A percentile compares a stretch with the other conserved stretches of the same genome.
Conservation (phyloP, 202 grass and related monocot genomes). For the Saccharum hybrid region DNA sequence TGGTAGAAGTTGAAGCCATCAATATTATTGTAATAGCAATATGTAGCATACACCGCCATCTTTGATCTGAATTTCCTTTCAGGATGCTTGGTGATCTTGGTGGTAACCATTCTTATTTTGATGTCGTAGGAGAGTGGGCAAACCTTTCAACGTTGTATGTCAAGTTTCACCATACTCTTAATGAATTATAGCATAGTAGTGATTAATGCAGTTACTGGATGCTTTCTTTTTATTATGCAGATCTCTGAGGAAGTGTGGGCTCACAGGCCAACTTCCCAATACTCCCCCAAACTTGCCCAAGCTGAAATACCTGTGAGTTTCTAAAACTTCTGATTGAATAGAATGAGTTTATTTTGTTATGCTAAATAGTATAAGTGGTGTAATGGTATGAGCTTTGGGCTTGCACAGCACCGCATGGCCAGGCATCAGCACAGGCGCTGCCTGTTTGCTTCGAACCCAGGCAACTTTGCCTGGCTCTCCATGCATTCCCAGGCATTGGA, state of each 20-base stretch:
- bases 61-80: constrained; percentile 23
- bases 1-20: constrained; percentile 7
- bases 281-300: constrained; percentile 11
- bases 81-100: constrained; percentile 68
- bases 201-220: not conserved
- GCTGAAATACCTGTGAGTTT: constrained; percentile 51
- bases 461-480: no score
- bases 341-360: not conserved
- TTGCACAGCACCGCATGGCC: not conserved
- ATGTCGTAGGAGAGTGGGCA: constrained; percentile 45
- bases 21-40: constrained; percentile 6
- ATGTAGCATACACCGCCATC: not conserved
- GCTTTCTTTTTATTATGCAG: constrained; percentile 41
- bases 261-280: not conserved
- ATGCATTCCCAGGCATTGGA: no score
- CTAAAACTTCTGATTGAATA: constrained; percentile 14
- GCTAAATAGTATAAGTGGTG: constrained; percentile 15
- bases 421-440: not conserved
- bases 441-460: no score
- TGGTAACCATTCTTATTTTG: constrained; percentile 19
- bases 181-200: not conserved
- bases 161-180: not conserved
- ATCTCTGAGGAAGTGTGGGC: constrained; percentile 53
- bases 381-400: not conserved
- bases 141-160: constrained; percentile 61